A percentile compares a stretch with the other conserved stretches of the same genome.
Evolutionary conservation across 2,329 filamentous ascomycete species (phyloP).

Genomic region (Penicillium olsonii): DNA sequence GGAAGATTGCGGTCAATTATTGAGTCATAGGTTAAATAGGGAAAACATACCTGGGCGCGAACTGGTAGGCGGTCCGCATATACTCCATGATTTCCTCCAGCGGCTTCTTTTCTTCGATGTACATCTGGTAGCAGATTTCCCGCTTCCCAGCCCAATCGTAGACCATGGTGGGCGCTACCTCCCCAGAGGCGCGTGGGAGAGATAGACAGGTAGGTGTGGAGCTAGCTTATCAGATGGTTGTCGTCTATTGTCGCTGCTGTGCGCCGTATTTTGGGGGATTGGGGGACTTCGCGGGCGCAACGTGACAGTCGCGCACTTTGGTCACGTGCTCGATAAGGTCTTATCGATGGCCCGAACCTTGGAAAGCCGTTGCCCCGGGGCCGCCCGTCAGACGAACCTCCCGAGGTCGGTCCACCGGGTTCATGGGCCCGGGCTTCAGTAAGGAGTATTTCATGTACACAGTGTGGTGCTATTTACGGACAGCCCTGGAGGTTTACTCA

Average conservation of each 20-base stretch:
- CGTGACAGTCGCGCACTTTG: slow-evolving; percentile 25
- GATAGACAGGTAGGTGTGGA: slow-evolving; percentile 17
- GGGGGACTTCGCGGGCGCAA: slow-evolving; percentile 14
- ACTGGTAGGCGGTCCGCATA: slow-evolving; percentile 65
- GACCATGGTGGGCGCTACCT: slow-evolving; percentile 43
- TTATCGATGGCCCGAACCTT: background rate
- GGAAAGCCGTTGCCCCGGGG: too few species aligned
- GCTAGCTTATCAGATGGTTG: slow-evolving; percentile 29
- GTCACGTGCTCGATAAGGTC: slow-evolving; percentile 14
- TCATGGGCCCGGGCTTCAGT: too few species aligned
- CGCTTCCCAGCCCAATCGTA: slow-evolving; percentile 70
- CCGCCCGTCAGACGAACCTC: too few species aligned
- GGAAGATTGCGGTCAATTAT: slow-evolving; percentile 2
- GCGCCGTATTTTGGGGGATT: slow-evolving; percentile 31
- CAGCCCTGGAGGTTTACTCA: too few species aligned
- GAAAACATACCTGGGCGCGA: slow-evolving; percentile 66
- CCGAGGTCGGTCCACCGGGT: too few species aligned
- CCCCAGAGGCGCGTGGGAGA: slow-evolving; percentile 29
- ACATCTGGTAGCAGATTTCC: slow-evolving; percentile 68
- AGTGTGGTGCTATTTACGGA: too few species aligned
- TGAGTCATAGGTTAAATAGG: slow-evolving; percentile 3
- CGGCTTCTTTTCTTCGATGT: slow-evolving; percentile 72
- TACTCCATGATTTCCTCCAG: slow-evolving; percentile 74
- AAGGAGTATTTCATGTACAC: too few species aligned
- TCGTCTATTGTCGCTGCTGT: slow-evolving; percentile 36